Evolutionary conservation across 1,284 basidiomycete genomes (phyloP).

Genomic region (Athelia psychrophila): DNA sequence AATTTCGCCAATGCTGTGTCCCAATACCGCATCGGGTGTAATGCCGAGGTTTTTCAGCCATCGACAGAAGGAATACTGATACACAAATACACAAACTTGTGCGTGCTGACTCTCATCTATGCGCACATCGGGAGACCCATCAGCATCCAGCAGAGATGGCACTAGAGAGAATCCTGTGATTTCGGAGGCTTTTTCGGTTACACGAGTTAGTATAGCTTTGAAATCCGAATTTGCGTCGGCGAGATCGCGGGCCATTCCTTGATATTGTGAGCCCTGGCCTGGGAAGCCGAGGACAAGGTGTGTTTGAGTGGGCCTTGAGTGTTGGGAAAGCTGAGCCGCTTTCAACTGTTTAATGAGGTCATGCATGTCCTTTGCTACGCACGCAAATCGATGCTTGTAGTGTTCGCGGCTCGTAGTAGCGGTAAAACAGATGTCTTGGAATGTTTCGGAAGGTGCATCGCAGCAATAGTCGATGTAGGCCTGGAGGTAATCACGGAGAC

Average conservation of each 20-base stretch:
- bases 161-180: too few relatives aligned
- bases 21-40: slow-evolving; percentile 26
- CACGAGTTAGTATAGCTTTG: slow-evolving; percentile 21
- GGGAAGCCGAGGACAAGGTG: slow-evolving; percentile 31
- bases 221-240: slow-evolving; percentile 26
- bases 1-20: slow-evolving; percentile 35
- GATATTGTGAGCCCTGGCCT: slow-evolving; percentile 34
- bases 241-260: slow-evolving; percentile 32
- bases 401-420: slow-evolving; percentile 33
- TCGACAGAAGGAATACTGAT: slow-evolving; percentile 28
- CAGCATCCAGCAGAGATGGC: neutral
- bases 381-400: slow-evolving; percentile 31
- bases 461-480: slow-evolving; percentile 3
- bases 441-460: slow-evolving; percentile 17
- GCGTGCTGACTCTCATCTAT: slow-evolving; percentile 30
- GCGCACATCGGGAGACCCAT: slow-evolving; percentile 12
- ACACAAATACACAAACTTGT: slow-evolving; percentile 33
- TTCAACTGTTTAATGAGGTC: slow-evolving; percentile 27
- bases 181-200: slow-evolving; percentile 8
- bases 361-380: slow-evolving; percentile 25
- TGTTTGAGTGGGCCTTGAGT: slow-evolving; percentile 7
- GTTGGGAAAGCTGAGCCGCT: slow-evolving; percentile 10
- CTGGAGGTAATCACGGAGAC: slow-evolving; percentile 26
- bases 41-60: slow-evolving; percentile 28
- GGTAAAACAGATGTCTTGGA: slow-evolving; percentile 32